Evolutionary conservation across 2,329 filamentous ascomycete genomes (phyloP).

Genomic region (Tothia fuscella): DNA sequence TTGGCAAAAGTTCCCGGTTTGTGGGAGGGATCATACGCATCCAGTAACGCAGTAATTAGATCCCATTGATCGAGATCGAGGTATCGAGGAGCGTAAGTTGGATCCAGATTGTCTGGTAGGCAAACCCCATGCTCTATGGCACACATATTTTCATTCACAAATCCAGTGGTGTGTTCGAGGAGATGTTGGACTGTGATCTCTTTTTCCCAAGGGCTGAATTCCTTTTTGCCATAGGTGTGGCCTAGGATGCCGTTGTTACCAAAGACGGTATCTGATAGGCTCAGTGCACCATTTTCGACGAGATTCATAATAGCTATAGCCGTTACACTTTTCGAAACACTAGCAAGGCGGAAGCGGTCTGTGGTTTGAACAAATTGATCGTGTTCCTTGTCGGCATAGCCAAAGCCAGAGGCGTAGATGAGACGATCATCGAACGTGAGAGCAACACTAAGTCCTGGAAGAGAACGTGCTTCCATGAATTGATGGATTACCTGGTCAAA

Average conservation of each 20-base stretch:
- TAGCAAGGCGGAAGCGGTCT: constrained; percentile 10
- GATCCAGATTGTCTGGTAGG: constrained; percentile 5
- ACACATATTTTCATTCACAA: constrained; percentile 9
- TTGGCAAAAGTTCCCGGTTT: constrained; percentile 8
- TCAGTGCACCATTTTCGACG: constrained; percentile 3
- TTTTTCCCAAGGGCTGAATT: constrained; percentile 7
- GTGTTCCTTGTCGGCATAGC: constrained; percentile 1
- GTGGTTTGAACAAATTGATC: constrained; percentile 3
- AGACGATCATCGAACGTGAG: constrained; percentile 6
- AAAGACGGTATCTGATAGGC: constrained; percentile 2
- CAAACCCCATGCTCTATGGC: too few relatives aligned
- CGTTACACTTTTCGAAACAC: constrained; percentile 10
- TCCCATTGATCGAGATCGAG: constrained; percentile 8
- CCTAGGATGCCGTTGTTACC: constrained; percentile 5
- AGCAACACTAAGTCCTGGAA: constrained; percentile 9
- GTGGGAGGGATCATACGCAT: constrained; percentile 3
- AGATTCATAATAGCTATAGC: constrained; percentile 10
- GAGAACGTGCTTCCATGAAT: constrained; percentile 5
- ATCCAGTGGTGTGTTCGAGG: constrained; percentile 8
- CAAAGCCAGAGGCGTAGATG: constrained; percentile 7
- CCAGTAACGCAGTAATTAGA: constrained; percentile 7
- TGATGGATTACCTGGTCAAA: constrained; percentile 1
- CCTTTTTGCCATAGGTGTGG: constrained; percentile 3
- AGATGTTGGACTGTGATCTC: constrained; percentile 9
- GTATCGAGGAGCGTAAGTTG: constrained; percentile 1